Conservation (phyloP, 345 rosid genomes). For the Eucalyptus urophylla region DNA sequence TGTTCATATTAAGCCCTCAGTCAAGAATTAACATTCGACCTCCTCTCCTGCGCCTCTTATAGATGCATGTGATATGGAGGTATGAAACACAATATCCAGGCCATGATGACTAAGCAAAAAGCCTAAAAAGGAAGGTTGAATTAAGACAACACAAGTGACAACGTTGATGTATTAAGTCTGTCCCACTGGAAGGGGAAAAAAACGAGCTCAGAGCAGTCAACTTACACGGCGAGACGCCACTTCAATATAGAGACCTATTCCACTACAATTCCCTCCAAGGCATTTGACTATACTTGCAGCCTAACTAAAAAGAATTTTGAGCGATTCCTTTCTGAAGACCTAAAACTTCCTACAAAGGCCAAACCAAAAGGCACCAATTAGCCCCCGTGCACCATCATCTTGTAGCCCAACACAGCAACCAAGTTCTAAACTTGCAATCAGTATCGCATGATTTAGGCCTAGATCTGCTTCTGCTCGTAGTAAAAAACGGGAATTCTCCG, state of each 20-base stretch:
- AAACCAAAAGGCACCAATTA: not conserved
- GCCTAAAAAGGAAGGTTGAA: not conserved
- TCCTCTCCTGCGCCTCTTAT: not conserved
- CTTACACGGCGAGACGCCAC: not conserved
- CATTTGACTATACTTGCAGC: not conserved
- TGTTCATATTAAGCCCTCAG: not conserved
- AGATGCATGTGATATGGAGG: not conserved
- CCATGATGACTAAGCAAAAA: not conserved
- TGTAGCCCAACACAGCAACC: not conserved
- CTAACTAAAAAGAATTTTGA: not conserved
- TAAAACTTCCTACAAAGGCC: not conserved
- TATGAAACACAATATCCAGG: not conserved
- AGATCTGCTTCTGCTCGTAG: not conserved
- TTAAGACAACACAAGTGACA: not conserved
- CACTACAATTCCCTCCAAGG: not conserved
- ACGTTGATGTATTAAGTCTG: not conserved
- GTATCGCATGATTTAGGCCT: not conserved
- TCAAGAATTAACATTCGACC: not conserved
- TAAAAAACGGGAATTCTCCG: not conserved
- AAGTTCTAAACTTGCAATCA: not conserved
- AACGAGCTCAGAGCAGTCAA: not conserved
- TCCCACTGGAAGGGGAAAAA: not conserved
- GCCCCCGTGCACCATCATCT: not conserved
- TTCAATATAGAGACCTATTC: not conserved
- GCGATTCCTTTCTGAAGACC: not conserved